Evolutionary conservation across 352 stramenopile genomes (phyloP).

Genomic region (Elongisporangium prolatum): DNA sequence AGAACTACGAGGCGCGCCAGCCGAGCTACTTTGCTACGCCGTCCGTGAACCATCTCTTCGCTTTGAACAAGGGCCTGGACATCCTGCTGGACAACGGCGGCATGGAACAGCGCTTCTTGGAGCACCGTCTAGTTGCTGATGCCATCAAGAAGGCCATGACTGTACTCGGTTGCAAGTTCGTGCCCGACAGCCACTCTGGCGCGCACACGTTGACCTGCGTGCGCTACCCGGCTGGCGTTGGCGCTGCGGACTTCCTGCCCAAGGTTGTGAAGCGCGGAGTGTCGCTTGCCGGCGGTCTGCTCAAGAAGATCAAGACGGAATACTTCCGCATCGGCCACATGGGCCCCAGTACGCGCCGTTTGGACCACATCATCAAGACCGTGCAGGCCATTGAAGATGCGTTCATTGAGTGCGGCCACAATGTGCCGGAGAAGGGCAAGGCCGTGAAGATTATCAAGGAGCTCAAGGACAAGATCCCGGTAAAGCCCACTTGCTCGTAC

Average conservation of each 20-base stretch:
- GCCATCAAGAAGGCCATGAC: constrained; percentile 68
- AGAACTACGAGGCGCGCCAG: constrained; percentile 75
- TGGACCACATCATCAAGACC: constrained; percentile 75
- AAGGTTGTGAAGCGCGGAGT: constrained; percentile 70
- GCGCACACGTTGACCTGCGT: constrained; percentile 76
- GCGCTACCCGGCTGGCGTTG: constrained; percentile 62
- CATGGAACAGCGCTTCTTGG: constrained; percentile 73
- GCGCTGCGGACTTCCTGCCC: constrained; percentile 60
- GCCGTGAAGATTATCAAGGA: constrained; percentile 53
- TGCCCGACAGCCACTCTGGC: constrained; percentile 39
- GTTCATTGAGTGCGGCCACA: constrained; percentile 67
- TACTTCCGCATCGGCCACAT: constrained; percentile 87
- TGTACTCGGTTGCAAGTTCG: constrained; percentile 52
- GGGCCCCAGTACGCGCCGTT: constrained; percentile 64
- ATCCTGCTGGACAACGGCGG: constrained; percentile 70
- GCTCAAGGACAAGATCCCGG: constrained; percentile 40
- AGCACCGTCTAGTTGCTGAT: constrained; percentile 53
- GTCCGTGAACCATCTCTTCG: constrained; percentile 77
- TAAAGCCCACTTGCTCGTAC: constrained; percentile 44
- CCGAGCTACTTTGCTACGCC: constrained; percentile 76
- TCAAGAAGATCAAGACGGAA: constrained; percentile 81
- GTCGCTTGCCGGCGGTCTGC: constrained; percentile 64
- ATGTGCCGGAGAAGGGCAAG: constrained; percentile 47
- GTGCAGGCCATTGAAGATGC: constrained; percentile 66
- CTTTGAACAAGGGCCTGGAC: constrained; percentile 57